Evolutionary conservation across 2,329 filamentous ascomycete species (phyloP).

Genomic region (Cordyceps pruinosa): DNA sequence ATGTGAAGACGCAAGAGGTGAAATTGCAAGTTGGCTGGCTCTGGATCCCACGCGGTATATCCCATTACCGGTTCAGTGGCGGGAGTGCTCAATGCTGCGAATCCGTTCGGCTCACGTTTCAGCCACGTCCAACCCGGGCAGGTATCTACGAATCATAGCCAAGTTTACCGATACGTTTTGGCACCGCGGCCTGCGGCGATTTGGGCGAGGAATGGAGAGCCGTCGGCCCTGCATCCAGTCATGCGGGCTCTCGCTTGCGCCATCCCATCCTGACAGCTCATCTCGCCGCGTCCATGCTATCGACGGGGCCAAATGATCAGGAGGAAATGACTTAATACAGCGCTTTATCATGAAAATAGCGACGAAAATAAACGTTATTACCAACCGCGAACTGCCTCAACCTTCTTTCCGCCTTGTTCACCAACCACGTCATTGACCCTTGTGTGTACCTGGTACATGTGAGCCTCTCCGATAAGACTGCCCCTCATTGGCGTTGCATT

Average conservation of each 20-base stretch:
- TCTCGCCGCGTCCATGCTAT: neutral
- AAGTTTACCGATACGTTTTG: too few species aligned
- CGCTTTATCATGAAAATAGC: too few species aligned
- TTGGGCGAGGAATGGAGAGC: neutral
- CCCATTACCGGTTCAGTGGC: neutral
- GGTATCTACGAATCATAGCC: neutral
- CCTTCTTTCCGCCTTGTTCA: too few species aligned
- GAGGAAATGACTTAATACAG: neutral
- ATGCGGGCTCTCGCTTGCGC: neutral
- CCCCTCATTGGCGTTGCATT: constrained; percentile 5
- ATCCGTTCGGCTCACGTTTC: neutral
- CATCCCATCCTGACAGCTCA: neutral
- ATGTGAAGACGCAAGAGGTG: neutral
- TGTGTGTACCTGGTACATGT: neutral
- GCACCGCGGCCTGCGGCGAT: neutral
- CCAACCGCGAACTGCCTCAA: too few species aligned
- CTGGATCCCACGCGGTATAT: neutral
- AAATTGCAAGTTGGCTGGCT: neutral
- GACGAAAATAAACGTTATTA: too few species aligned
- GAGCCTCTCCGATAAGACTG: neutral
- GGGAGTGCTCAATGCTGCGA: neutral
- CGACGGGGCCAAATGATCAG: neutral
- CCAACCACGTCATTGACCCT: neutral
- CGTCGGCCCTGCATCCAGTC: neutral
- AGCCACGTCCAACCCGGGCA: neutral